Base-by-base conservation (phyloP, 306 rosid genomes). In the Castanopsis chinensis region DNA sequence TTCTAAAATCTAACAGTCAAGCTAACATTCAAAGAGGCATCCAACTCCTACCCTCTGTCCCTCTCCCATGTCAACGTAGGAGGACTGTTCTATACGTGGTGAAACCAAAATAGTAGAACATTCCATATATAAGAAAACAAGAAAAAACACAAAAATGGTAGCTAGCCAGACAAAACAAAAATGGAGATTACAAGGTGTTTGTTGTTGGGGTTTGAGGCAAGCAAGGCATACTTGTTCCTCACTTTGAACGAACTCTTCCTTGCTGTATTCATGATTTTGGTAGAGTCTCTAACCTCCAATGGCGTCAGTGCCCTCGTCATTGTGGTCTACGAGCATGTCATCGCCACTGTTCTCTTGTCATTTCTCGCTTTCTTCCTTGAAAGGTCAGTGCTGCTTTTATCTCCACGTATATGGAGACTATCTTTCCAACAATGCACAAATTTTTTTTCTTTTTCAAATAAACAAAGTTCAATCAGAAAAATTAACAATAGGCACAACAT, bases 341-440 rank as follows among this genome's bases (percentile, higher is more conserved):
- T 73, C 49, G 37, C 77, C 52, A 73, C 77, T 19, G 0, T 73
- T 33, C 5, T 73, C 49, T 73, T 73, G 64, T 11, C 65, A 19
- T 17, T 55, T 55, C 76, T 73, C 15, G 76, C 64, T n/a, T 73
- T 73, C 65, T 54, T 73, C 63, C 51, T 73, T 54, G 76, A 73
- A 7, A 73, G 55, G 76, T 73, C 9, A 53, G 76, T 73, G 58
- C 1, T 30, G 45, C 4, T 19, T 54, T 53, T 37, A 23, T 27
- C 55, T 14, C 12, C 7, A 14, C 6, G 33, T 20, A n/a, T 41
- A 21, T 6, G 3, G 51, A n/a, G n/a, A 5, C 5, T 3, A 3
- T 6, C 8, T 70, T 49, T 49, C 17, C 5, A 49, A 13, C 45
- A 41, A 8, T 8, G 45, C 45, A 8, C 45, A 49, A 17, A 12